Percentiles rank a stretch among this genome's conserved stretches.
These are phyloP conservation scores for Rhizophagus prolifer DNA, from an alignment of 192 early-diverging fungal genomes.

Conservation along the genomic window DNA sequence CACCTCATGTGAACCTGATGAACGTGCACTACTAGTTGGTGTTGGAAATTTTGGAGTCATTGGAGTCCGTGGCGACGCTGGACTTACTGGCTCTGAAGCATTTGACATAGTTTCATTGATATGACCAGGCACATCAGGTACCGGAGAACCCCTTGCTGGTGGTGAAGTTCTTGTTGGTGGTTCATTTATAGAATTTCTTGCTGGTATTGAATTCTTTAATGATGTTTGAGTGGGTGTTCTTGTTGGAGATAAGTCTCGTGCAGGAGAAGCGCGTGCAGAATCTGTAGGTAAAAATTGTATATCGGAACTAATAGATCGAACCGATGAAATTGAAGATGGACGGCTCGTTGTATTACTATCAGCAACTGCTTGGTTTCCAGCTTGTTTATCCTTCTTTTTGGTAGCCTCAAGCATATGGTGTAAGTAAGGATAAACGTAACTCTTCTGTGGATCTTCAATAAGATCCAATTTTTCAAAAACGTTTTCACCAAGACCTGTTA, in stretches of 20 bases:
- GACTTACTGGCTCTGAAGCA: constrained; percentile 24
- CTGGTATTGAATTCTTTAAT: background rate
- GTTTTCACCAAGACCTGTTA: constrained; percentile 60
- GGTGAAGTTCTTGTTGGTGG: constrained; percentile 18
- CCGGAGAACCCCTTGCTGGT: constrained; percentile 26
- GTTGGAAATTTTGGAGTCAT: constrained; percentile 19
- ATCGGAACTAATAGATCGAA: constrained; percentile 14
- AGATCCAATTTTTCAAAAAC: constrained; percentile 59
- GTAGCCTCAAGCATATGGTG: constrained; percentile 55
- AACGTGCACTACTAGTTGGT: constrained; percentile 22
- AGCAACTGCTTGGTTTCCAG: constrained; percentile 1
- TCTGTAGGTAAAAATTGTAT: background rate
- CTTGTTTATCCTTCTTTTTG: constrained; percentile 35
- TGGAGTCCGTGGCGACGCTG: constrained; percentile 10
- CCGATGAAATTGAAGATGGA: constrained; percentile 27
- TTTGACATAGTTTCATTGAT: constrained; percentile 26
- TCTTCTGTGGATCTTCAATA: constrained; percentile 62
- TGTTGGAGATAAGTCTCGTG: too few relatives aligned
- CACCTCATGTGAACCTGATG: constrained; percentile 45
- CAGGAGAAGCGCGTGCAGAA: background rate
- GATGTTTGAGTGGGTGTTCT: background rate
- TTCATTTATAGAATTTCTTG: constrained; percentile 6
- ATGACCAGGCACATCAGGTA: constrained; percentile 27
- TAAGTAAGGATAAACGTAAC: constrained; percentile 66
- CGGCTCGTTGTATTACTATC: constrained; percentile 7